These are phyloP conservation scores for Aspergillus sp. DNA, from an alignment of 2,329 filamentous ascomycete species.

Conservation along the genomic window DNA sequence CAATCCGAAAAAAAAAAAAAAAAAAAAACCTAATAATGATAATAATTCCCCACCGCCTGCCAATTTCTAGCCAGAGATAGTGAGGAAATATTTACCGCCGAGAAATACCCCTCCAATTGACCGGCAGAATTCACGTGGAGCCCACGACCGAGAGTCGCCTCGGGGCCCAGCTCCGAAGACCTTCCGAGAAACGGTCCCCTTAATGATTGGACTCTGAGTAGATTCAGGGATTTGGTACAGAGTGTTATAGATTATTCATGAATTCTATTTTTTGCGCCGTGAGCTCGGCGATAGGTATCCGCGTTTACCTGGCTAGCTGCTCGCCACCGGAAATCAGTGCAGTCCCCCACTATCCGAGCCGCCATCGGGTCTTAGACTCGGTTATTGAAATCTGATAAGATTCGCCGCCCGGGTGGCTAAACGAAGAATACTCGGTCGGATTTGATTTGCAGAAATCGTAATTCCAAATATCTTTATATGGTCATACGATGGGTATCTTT, in stretches of 20 bases:
- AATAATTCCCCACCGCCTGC: background rate
- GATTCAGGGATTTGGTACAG: background rate
- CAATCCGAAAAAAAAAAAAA: background rate
- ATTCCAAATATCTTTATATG: background rate
- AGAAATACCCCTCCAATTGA: background rate
- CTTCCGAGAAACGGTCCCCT: background rate
- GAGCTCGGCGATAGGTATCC: background rate
- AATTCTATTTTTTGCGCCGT: background rate
- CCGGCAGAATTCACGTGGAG: background rate
- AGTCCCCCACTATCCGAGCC: background rate
- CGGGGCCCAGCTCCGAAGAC: background rate
- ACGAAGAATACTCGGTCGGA: background rate
- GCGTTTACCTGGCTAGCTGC: background rate
- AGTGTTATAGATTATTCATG: background rate
- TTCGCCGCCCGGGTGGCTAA: constrained; percentile 2
- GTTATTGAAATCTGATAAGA: constrained; percentile 18
- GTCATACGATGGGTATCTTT: no score
- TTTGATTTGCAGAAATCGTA: background rate
- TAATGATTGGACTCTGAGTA: background rate
- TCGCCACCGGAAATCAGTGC: background rate
- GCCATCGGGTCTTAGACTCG: constrained; percentile 6
- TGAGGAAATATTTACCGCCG: background rate
- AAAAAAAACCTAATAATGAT: no score
- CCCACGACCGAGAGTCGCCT: background rate
- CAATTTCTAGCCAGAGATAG: background rate